Evolutionary conservation across 345 rosid species (phyloP).

Genomic region (Murraya paniculata): DNA sequence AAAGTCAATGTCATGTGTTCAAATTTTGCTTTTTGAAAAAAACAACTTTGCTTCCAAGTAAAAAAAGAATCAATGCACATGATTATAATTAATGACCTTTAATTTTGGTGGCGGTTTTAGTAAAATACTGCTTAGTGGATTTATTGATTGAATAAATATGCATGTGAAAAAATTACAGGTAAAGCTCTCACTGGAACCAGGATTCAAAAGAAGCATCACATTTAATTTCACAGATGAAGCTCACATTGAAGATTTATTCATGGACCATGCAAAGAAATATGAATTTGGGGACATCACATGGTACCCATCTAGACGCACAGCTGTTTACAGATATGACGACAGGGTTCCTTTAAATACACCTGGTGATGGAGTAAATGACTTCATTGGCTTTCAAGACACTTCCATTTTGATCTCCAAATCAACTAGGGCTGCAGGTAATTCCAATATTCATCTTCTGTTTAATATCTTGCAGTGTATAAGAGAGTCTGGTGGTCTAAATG

Average conservation of each 20-base stretch:
- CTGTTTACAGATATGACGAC: slow-evolving; percentile 71
- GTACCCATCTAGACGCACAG: slow-evolving; percentile 73
- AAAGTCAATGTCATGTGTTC: too few relatives aligned
- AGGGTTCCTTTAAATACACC: slow-evolving; percentile 46
- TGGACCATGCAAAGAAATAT: slow-evolving; percentile 56
- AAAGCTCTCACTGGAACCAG: slow-evolving; percentile 53
- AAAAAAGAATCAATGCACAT: too few relatives aligned
- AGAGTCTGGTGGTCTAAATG: too few relatives aligned
- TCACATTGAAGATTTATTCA: slow-evolving; percentile 45
- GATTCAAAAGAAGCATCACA: slow-evolving; percentile 72
- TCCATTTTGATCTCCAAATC: slow-evolving; percentile 54
- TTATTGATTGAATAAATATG: neutral
- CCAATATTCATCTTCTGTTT: neutral
- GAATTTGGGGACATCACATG: slow-evolving; percentile 87
- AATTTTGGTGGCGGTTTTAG: neutral
- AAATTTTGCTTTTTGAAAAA: neutral
- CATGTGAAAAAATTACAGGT: slow-evolving; percentile 41
- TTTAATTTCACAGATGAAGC: slow-evolving; percentile 69
- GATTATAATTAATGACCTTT: too few relatives aligned
- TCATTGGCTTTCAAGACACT: slow-evolving; percentile 70
- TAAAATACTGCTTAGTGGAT: neutral
- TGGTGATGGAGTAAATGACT: slow-evolving; percentile 69
- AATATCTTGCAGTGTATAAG: neutral
- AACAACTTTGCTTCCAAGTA: neutral
- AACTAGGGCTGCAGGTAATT: slow-evolving; percentile 55